phyloP scores from a whole-genome alignment of 208 protist genomes.

The Trypanosoma melophagium region DNA sequence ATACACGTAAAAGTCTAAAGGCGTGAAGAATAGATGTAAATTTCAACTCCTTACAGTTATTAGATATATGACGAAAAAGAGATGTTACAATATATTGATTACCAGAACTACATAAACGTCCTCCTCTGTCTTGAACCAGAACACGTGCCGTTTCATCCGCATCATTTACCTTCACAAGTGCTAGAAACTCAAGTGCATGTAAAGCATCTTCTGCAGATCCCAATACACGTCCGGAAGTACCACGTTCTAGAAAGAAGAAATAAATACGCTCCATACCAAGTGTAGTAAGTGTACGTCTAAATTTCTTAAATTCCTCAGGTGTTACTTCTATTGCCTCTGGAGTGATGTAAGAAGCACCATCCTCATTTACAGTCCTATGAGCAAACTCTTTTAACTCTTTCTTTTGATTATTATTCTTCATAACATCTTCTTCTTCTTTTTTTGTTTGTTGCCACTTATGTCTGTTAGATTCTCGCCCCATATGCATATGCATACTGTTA shows the following conservation, averaged over 20 bases:
- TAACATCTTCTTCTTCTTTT: not conserved
- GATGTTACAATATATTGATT: conserved; percentile 25
- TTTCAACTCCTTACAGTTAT: conserved; percentile 47
- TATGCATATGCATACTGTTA: not conserved
- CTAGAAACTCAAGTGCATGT: conserved; percentile 62
- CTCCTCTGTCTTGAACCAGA: conserved; percentile 6
- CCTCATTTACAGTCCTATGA: too few relatives aligned
- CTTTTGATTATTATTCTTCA: not conserved
- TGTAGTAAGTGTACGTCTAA: conserved; percentile 44
- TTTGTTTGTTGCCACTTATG: not conserved
- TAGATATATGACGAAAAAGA: conserved; percentile 29
- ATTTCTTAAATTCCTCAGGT: conserved; percentile 20
- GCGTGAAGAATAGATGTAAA: conserved; percentile 73
- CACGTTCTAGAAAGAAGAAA: conserved; percentile 57
- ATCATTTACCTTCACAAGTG: conserved; percentile 39
- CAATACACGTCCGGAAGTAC: conserved; percentile 13
- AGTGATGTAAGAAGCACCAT: not conserved
- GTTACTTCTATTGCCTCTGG: not conserved
- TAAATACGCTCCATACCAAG: conserved; percentile 56
- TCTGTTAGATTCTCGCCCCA: not conserved
- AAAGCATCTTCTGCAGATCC: conserved; percentile 54
- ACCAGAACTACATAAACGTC: not conserved
- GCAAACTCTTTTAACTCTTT: not conserved
- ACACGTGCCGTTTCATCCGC: conserved; percentile 18
- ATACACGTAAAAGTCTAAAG: conserved; percentile 72